phyloP scores from a whole-genome alignment of 2,329 filamentous ascomycete genomes.

The Colletotrichum eremochloae region DNA sequence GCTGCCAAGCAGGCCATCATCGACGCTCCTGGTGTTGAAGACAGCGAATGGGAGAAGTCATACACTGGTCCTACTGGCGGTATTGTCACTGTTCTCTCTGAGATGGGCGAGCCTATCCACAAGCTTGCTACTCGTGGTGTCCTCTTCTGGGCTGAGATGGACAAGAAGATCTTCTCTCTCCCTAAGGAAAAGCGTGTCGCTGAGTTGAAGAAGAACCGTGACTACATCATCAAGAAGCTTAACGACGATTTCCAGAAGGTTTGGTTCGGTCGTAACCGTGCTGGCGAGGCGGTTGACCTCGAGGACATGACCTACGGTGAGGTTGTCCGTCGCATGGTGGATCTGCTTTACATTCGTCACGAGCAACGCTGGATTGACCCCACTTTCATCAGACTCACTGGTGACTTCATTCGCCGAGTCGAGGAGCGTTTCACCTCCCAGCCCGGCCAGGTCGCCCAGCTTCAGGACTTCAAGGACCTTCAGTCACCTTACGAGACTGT shows the following conservation, averaged over 20 bases:
- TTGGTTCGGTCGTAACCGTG: slow-evolving; percentile 91
- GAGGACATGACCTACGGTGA: slow-evolving; percentile 97
- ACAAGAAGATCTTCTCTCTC: slow-evolving; percentile 95
- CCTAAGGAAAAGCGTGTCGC: slow-evolving; percentile 94
- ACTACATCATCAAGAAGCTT: slow-evolving; percentile 94
- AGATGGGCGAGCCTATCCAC: slow-evolving; percentile 99
- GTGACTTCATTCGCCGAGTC: slow-evolving; percentile 95
- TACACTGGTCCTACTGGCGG: slow-evolving; percentile 93
- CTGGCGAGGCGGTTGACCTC: slow-evolving; percentile 84
- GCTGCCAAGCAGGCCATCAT: slow-evolving; percentile 92
- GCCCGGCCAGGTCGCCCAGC: slow-evolving; percentile 79
- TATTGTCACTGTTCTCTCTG: slow-evolving; percentile 95
- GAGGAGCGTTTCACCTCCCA: slow-evolving; percentile 93
- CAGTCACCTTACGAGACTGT: slow-evolving; percentile 84
- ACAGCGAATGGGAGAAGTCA: slow-evolving; percentile 89
- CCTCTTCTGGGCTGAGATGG: slow-evolving; percentile 98
- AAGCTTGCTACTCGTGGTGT: slow-evolving; percentile 98
- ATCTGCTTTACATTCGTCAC: slow-evolving; percentile 92
- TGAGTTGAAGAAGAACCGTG: slow-evolving; percentile 88
- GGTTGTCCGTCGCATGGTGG: slow-evolving; percentile 87
- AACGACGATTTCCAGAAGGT: slow-evolving; percentile 98
- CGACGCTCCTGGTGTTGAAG: slow-evolving; percentile 85
- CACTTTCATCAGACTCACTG: slow-evolving; percentile 85
- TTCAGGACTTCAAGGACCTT: slow-evolving; percentile 92
- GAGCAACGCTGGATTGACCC: slow-evolving; percentile 92